Conservation (phyloP, 306 rosid genomes). For the Cicer yamashitae region DNA sequence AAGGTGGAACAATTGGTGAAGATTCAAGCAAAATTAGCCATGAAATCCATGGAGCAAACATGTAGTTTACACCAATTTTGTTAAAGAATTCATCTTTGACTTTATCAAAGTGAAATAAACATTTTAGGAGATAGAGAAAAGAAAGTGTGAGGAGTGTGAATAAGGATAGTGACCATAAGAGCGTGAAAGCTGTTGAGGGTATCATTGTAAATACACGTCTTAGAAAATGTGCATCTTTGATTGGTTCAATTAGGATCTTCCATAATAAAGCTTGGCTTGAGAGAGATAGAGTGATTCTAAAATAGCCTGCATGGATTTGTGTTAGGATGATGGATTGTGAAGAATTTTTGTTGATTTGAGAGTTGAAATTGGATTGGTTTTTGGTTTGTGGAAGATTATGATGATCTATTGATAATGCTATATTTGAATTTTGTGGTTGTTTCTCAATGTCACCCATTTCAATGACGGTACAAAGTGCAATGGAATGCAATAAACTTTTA, state of each 20-base stretch:
- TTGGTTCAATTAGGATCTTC: slow-evolving; percentile 51
- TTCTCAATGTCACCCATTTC: slow-evolving; percentile 34
- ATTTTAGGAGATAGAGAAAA: slow-evolving; percentile 54
- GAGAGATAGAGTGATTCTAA: slow-evolving; percentile 59
- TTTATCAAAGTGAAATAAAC: slow-evolving; percentile 50
- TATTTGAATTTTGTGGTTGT: slow-evolving; percentile 29
- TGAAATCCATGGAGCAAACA: slow-evolving; percentile 65
- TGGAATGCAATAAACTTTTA: neutral
- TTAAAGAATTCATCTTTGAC: slow-evolving; percentile 58
- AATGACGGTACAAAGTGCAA: neutral
- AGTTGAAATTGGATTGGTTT: slow-evolving; percentile 27
- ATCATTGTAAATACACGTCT: slow-evolving; percentile 46
- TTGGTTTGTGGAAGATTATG: neutral
- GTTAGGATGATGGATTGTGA: slow-evolving; percentile 38
- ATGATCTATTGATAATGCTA: slow-evolving; percentile 25
- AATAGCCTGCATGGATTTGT: slow-evolving; percentile 66
- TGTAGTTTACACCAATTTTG: slow-evolving; percentile 57
- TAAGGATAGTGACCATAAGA: slow-evolving; percentile 55
- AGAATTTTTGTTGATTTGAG: slow-evolving; percentile 35
- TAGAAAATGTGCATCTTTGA: slow-evolving; percentile 44
- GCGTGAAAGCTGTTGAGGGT: slow-evolving; percentile 50
- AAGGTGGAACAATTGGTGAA: slow-evolving; percentile 47
- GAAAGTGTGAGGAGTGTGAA: slow-evolving; percentile 50
- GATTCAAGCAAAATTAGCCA: slow-evolving; percentile 61
- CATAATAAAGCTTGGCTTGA: slow-evolving; percentile 62